Evolutionary conservation across 495 filamentous ascomycete species (phyloP).

Genomic region (Hypoxylon perforatum): DNA sequence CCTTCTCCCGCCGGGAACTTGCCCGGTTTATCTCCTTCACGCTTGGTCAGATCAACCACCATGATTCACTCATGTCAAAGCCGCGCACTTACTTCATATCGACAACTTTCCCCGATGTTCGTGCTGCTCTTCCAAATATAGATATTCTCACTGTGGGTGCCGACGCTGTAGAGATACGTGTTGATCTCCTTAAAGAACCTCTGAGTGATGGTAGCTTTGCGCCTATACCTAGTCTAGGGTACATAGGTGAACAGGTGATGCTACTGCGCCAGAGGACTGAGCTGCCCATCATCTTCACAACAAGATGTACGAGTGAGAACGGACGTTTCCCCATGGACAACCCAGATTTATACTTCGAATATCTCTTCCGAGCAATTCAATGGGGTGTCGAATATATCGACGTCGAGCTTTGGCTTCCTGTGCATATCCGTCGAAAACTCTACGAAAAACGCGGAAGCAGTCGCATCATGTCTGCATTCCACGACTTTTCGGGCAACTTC

Average conservation of each 20-base stretch:
- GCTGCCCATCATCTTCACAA: constrained; percentile 87
- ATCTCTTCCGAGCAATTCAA: constrained; percentile 80
- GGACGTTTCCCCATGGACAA: constrained; percentile 86
- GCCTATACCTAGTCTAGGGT: constrained; percentile 77
- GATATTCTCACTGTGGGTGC: constrained; percentile 86
- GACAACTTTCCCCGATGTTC: constrained; percentile 86
- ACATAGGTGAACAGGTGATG: constrained; percentile 88
- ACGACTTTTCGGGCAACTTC: constrained; percentile 85
- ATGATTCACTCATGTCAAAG: constrained; percentile 79
- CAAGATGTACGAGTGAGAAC: constrained; percentile 81
- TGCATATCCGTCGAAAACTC: constrained; percentile 73
- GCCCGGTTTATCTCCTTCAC: constrained; percentile 81
- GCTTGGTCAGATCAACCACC: constrained; percentile 77
- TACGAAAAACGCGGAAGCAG: constrained; percentile 77
- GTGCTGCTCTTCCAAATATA: constrained; percentile 82
- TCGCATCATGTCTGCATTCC: constrained; percentile 86
- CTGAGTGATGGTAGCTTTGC: constrained; percentile 64
- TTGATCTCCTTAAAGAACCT: constrained; percentile 84
- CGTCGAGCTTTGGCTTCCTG: constrained; percentile 86
- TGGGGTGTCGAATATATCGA: constrained; percentile 92
- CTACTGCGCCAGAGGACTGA: constrained; percentile 82
- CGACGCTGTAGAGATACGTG: constrained; percentile 84
- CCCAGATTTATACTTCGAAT: constrained; percentile 76
- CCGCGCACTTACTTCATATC: constrained; percentile 83
- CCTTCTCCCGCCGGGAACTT: constrained; percentile 79